Conservation (phyloP, 768 basidiomycete species). For the Neoboletus brunneissimus region DNA sequence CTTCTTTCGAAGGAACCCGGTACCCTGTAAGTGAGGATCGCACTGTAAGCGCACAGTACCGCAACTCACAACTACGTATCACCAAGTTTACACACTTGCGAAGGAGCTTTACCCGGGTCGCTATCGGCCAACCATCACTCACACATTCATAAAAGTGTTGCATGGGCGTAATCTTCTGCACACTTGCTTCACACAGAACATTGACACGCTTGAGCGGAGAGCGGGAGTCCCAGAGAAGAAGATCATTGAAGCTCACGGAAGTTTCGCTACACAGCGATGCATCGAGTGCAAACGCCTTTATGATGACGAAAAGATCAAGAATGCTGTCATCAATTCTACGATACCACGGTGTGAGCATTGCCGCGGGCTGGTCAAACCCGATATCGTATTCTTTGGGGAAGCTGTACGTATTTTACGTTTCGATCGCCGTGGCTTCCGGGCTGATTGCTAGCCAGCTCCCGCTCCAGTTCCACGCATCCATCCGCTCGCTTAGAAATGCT, state of each 20-base stretch:
- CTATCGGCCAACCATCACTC: constrained; percentile 83
- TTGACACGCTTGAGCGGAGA: constrained; percentile 85
- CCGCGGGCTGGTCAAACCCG: constrained; percentile 81
- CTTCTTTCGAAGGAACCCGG: constrained; percentile 78
- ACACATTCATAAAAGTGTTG: constrained; percentile 86
- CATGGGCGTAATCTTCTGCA: constrained; percentile 65
- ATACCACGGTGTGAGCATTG: constrained; percentile 64
- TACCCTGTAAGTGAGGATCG: constrained; percentile 57
- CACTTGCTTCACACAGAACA: constrained; percentile 87
- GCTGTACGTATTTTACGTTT: constrained; percentile 41
- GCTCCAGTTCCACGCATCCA: constrained; percentile 54
- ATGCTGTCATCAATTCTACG: constrained; percentile 54
- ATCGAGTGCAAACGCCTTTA: constrained; percentile 64
- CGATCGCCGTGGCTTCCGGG: background rate
- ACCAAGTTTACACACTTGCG: constrained; percentile 82
- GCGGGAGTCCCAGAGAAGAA: constrained; percentile 72
- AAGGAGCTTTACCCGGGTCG: constrained; percentile 91
- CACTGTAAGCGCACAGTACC: background rate
- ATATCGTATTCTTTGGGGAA: constrained; percentile 94
- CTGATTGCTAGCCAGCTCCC: constrained; percentile 56
- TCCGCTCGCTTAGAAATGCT: constrained; percentile 55
- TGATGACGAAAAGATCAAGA: constrained; percentile 66
- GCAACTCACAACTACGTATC: background rate
- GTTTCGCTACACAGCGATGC: constrained; percentile 85
- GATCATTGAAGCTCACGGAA: constrained; percentile 95